Evolutionary conservation across 2,329 filamentous ascomycete genomes (phyloP).

Genomic region (Biscogniauxia sp.): DNA sequence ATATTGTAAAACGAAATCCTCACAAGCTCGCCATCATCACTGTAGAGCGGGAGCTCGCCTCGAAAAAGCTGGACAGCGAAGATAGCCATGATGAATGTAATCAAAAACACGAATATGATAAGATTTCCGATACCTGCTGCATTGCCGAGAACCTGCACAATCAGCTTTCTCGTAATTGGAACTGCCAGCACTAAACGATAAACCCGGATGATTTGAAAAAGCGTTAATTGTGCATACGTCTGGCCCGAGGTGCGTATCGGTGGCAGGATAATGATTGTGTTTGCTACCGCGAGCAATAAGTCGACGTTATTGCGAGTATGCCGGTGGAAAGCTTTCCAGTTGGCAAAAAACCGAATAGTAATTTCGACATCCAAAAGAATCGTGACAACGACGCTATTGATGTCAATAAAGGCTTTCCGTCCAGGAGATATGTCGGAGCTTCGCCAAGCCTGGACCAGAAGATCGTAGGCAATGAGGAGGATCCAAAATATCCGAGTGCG

Average conservation of each 20-base stretch:
- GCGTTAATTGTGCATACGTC: slow-evolving; percentile 80
- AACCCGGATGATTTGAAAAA: slow-evolving; percentile 89
- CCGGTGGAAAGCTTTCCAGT: slow-evolving; percentile 79
- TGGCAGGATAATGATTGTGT: slow-evolving; percentile 81
- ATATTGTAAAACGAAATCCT: slow-evolving; percentile 82
- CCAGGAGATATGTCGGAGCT: slow-evolving; percentile 70
- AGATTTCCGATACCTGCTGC: slow-evolving; percentile 88
- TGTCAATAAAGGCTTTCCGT: slow-evolving; percentile 64
- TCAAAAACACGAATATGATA: slow-evolving; percentile 93
- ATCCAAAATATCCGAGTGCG: slow-evolving; percentile 79
- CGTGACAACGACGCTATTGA: slow-evolving; percentile 73
- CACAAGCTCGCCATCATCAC: slow-evolving; percentile 60
- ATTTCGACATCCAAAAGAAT: slow-evolving; percentile 80
- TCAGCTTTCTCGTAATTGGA: slow-evolving; percentile 81
- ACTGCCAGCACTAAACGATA: slow-evolving; percentile 92
- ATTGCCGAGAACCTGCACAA: slow-evolving; percentile 86
- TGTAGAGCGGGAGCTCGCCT: slow-evolving; percentile 70
- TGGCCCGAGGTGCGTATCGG: slow-evolving; percentile 69
- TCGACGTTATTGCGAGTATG: slow-evolving; percentile 77
- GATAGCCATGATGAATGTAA: slow-evolving; percentile 90
- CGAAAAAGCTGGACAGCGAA: slow-evolving; percentile 92
- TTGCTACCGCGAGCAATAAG: slow-evolving; percentile 74
- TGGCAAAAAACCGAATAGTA: slow-evolving; percentile 68
- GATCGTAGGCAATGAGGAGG: slow-evolving; percentile 71
- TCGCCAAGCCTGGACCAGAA: slow-evolving; percentile 75